Conservation (phyloP, 305 asterid genomes). For the Rubia peregrina region DNA sequence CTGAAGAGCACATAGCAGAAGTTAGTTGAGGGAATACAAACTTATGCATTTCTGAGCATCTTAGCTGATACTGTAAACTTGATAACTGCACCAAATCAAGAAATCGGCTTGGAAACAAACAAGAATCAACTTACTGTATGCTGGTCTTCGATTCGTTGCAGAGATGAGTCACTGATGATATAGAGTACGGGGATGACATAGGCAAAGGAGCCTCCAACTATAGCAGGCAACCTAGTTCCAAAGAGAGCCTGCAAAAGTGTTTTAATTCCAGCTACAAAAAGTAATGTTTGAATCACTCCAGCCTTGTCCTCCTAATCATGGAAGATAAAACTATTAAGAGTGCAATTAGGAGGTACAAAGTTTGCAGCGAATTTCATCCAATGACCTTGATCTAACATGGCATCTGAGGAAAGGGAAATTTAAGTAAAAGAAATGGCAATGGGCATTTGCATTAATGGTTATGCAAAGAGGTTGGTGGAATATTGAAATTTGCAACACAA, state of each 20-base stretch:
- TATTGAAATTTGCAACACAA: not conserved
- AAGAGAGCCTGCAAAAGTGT: conserved; percentile 92
- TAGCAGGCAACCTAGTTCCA: conserved; percentile 91
- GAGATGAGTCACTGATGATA: conserved; percentile 66
- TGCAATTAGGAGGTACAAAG: not conserved
- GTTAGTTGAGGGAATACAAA: not conserved
- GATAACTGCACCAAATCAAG: not conserved
- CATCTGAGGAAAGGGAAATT: not conserved
- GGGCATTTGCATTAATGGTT: not conserved
- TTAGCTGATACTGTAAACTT: not conserved
- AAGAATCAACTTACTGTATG: conserved; percentile 42
- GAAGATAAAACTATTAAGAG: conserved; percentile 7
- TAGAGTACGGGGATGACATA: conserved; percentile 68
- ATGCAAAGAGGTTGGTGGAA: too few relatives aligned
- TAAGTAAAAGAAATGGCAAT: not conserved
- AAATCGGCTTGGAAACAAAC: not conserved
- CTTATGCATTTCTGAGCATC: not conserved
- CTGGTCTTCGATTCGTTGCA: conserved; percentile 59
- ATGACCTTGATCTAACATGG: not conserved
- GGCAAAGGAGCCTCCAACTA: conserved; percentile 94
- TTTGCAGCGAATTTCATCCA: not conserved
- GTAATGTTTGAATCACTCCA: conserved; percentile 76
- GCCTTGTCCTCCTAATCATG: conserved; percentile 80
- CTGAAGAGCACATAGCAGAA: not conserved
- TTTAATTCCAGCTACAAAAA: conserved; percentile 87